Evolutionary conservation across 805 yeast genomes (phyloP), one percentile per base, ranked within the genome.

Genomic region (Starmerella asiatica): DNA sequence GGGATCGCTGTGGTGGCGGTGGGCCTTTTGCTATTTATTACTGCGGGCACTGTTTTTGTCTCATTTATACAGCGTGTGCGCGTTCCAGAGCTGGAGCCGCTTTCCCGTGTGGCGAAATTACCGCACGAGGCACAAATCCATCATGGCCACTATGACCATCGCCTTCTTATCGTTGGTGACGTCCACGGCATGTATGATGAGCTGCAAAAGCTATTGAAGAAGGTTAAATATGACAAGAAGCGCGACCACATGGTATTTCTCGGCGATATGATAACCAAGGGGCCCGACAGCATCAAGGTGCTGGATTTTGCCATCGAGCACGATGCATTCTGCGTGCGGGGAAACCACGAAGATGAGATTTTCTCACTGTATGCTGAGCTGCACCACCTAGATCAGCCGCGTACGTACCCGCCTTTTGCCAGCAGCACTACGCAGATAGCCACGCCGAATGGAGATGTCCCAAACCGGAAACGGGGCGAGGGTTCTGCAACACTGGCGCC

Each of bases 261-360:
- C 17, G 97, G 97, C 3, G 96, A 86, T 55, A 82, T 85, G 56
- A 64, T 82, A 15, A 68, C 84, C 37, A 88, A 86, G 55, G 97
- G 97, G 1, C 76, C 80, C 4, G 74, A 79, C 42, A 79, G 93
- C 1, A 46, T 71, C 12, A 71, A 69, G 29, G 84, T 84, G 2
- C 55, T 85, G 9, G 77, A 84, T 43, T 76, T 59, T 51, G 76
- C 81, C 16, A 64, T 76, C 26, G 62, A 71, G 18, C 55, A 75
- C 48, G 62, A 70, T 14, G 69, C 81, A 14, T 75, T 72, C 39
- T 85, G 94, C 55, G 73, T 86, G 2, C 62, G 91, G 43, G 96
- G 97, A 0, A 86, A 86, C 62, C 95, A 88, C 58, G 97, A 86
- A 58, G 67, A 77, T 45, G 76, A 75, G 44, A 70, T 79, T 9